Percentiles rank a stretch among this genome's conserved stretches.
Evolutionary conservation across 805 yeast species (phyloP).

Genomic region (Saturnispora silvae): DNA sequence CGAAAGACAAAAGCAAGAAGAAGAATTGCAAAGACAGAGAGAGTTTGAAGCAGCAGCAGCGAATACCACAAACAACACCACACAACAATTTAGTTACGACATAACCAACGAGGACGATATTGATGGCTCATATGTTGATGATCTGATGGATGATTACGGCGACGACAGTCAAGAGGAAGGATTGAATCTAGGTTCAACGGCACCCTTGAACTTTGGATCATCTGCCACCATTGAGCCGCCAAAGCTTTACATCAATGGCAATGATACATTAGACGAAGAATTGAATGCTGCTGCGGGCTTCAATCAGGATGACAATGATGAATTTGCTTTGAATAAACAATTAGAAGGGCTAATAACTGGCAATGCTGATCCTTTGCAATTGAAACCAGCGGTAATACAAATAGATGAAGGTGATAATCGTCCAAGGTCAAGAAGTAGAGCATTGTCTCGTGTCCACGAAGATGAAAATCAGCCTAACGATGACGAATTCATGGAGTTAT

Average conservation of each 20-base stretch:
- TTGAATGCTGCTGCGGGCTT: constrained; percentile 2
- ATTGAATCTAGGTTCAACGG: too few relatives aligned
- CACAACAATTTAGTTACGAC: constrained; percentile 10
- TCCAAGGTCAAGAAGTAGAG: constrained; percentile 20
- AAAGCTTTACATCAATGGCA: constrained; percentile 1
- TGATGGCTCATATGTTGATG: constrained; percentile 8
- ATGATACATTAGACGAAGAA: constrained; percentile 5
- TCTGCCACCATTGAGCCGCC: not conserved
- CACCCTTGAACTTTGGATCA: constrained; percentile 12
- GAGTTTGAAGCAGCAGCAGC: constrained; percentile 3
- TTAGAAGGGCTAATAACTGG: constrained; percentile 8
- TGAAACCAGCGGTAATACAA: not conserved
- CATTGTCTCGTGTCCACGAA: constrained; percentile 22
- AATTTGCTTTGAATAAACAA: constrained; percentile 8
- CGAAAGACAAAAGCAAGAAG: constrained; percentile 1
- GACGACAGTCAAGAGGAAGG: constrained; percentile 14
- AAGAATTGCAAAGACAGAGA: not conserved
- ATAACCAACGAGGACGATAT: not conserved
- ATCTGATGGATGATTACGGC: constrained; percentile 22
- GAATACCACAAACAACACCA: not conserved
- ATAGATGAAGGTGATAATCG: not conserved
- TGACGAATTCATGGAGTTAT: constrained; percentile 46
- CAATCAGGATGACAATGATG: not conserved
- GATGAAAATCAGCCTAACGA: constrained; percentile 13
- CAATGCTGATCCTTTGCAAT: constrained; percentile 5